phyloP scores from a whole-genome alignment of 2,329 filamentous ascomycete species.

The Trichoderma sp. region DNA sequence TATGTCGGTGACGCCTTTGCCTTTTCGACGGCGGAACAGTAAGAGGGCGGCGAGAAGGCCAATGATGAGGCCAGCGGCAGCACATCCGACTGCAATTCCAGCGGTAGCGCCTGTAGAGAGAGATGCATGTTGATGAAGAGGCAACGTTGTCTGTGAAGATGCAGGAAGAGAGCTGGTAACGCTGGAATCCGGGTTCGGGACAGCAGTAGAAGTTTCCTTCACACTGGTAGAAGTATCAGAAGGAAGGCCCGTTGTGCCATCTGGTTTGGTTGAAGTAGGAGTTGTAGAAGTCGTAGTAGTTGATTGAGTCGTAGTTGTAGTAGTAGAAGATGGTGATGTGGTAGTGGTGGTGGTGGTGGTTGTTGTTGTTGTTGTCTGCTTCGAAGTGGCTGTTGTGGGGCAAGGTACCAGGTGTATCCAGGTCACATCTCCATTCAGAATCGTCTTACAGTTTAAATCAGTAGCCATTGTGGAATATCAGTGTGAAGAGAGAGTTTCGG shows the following conservation, averaged over 20 bases:
- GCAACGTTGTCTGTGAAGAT: neutral
- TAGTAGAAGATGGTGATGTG: neutral
- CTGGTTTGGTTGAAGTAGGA: neutral
- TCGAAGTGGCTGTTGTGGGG: neutral
- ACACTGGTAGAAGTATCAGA: neutral
- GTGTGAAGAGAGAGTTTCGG: no score
- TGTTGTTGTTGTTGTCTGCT: neutral
- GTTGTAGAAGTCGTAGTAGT: neutral
- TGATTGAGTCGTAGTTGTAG: neutral
- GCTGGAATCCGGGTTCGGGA: neutral
- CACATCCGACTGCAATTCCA: slow-evolving; percentile 29
- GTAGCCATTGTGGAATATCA: neutral
- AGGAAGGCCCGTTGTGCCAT: neutral
- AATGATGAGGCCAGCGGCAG: slow-evolving; percentile 29
- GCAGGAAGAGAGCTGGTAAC: neutral
- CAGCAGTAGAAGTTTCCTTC: neutral
- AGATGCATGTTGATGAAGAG: neutral
- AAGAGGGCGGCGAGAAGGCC: slow-evolving; percentile 29
- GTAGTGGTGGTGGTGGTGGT: neutral
- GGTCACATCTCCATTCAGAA: no score
- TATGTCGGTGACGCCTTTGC: neutral
- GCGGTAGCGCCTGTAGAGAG: neutral
- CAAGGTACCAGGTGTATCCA: neutral
- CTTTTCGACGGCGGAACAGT: slow-evolving; percentile 23
- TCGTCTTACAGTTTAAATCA: no score